phyloP scores from a whole-genome alignment of 2,329 filamentous ascomycete species.

The Diaporthe ilicicola region DNA sequence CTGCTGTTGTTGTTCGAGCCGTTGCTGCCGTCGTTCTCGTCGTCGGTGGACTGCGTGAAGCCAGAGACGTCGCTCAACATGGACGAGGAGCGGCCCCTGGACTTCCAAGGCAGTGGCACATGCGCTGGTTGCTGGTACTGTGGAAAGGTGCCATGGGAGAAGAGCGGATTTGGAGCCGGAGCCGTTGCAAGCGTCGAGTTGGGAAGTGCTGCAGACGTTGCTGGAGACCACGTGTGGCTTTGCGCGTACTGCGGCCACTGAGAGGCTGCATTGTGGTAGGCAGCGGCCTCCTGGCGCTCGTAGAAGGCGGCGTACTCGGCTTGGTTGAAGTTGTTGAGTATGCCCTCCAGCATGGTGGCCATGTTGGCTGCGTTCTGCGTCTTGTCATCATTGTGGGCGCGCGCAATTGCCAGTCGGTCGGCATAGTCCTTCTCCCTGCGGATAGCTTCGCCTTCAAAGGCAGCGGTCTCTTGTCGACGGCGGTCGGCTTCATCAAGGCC shows the following conservation, averaged over 20 bases:
- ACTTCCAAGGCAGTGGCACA: constrained; percentile 49
- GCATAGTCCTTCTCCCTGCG: constrained; percentile 54
- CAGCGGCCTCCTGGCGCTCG: constrained; percentile 41
- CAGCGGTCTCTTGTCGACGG: constrained; percentile 58
- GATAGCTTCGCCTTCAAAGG: constrained; percentile 56
- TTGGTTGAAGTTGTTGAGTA: constrained; percentile 52
- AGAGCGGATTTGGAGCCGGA: constrained; percentile 46
- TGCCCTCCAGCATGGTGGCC: constrained; percentile 48
- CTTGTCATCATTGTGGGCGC: constrained; percentile 48
- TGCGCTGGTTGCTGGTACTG: constrained; percentile 46
- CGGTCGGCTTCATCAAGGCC: constrained; percentile 71
- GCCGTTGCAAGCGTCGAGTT: constrained; percentile 36
- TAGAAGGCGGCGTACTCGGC: constrained; percentile 48
- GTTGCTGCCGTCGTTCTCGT: constrained; percentile 51
- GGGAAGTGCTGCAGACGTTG: constrained; percentile 24
- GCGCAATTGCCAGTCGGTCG: constrained; percentile 49
- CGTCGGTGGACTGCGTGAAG: constrained; percentile 69
- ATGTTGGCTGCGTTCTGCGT: constrained; percentile 49
- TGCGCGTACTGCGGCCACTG: constrained; percentile 34
- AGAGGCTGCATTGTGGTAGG: constrained; percentile 26
- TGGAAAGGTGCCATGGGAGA: constrained; percentile 41
- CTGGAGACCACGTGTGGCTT: constrained; percentile 32
- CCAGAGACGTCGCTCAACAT: constrained; percentile 75
- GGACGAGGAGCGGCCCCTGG: constrained; percentile 68
- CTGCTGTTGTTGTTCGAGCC: constrained; percentile 35